These are phyloP conservation scores for Debaryomyces sp. DNA, from an alignment of 1,139 yeast species.

Conservation along the genomic window DNA sequence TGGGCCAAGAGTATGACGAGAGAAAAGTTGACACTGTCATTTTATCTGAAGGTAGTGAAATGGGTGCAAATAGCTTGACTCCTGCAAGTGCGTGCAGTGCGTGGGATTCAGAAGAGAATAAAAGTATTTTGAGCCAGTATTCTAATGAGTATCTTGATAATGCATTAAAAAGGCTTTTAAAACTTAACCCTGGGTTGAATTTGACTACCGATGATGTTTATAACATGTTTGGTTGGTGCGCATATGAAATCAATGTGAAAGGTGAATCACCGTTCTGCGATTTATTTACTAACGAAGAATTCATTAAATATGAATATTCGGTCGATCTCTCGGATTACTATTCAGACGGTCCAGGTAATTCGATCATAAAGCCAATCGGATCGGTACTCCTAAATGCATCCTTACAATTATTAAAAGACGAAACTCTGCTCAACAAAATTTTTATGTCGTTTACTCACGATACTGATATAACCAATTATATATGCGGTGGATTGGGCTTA, in stretches of 20 bases:
- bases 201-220: conserved; percentile 44
- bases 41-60: conserved; percentile 26
- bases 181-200: conserved; percentile 33
- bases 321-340: conserved; percentile 50
- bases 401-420: conserved; percentile 40
- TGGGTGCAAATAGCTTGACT: conserved; percentile 36
- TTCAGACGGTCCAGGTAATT: conserved; percentile 53
- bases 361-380: conserved; percentile 44
- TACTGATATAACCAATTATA: conserved; percentile 51
- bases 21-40: conserved; percentile 25
- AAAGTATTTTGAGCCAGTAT: conserved; percentile 16
- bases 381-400: conserved; percentile 54
- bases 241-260: conserved; percentile 54
- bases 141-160: conserved; percentile 19
- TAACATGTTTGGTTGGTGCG: conserved; percentile 48
- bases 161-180: conserved; percentile 21
- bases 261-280: conserved; percentile 53
- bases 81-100: conserved; percentile 28
- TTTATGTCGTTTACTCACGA: conserved; percentile 62
- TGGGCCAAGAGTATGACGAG: conserved; percentile 27
- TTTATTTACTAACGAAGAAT: conserved; percentile 53
- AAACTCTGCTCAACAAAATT: conserved; percentile 29
- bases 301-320: conserved; percentile 43
- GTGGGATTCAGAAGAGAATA: conserved; percentile 16
- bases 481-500: conserved; percentile 53